phyloP scores from a whole-genome alignment of 2,329 filamentous ascomycete species.

The Phaeosphaeriaceae sp. region DNA sequence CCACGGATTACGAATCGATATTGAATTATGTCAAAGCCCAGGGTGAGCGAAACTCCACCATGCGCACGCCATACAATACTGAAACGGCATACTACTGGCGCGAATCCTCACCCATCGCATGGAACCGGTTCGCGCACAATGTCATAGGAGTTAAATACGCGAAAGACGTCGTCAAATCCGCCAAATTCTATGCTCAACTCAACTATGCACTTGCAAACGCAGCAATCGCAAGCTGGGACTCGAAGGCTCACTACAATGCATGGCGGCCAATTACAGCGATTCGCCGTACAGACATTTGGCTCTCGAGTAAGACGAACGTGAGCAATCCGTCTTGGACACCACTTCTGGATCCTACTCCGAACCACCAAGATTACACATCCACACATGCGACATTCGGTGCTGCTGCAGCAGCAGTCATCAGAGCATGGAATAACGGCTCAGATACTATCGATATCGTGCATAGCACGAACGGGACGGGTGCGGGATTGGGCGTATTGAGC shows the following conservation, averaged over 20 bases:
- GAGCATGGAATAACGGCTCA: slow-evolving; percentile 23
- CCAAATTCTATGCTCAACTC: slow-evolving; percentile 36
- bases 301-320: slow-evolving; percentile 27
- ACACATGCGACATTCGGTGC: slow-evolving; percentile 36
- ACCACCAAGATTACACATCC: slow-evolving; percentile 36
- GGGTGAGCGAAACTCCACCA: slow-evolving; percentile 32
- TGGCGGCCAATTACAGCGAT: slow-evolving; percentile 36
- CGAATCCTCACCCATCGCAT: slow-evolving; percentile 31
- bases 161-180: slow-evolving; percentile 27
- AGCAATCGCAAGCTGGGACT: slow-evolving; percentile 33
- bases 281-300: slow-evolving; percentile 22
- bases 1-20: slow-evolving; percentile 24
- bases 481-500: slow-evolving; percentile 28
- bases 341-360: slow-evolving; percentile 32
- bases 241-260: slow-evolving; percentile 30
- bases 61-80: slow-evolving; percentile 27
- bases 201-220: slow-evolving; percentile 39
- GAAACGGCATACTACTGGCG: slow-evolving; percentile 37
- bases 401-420: slow-evolving; percentile 31
- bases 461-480: slow-evolving; percentile 35
- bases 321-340: slow-evolving; percentile 28
- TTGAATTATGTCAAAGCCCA: slow-evolving; percentile 29
- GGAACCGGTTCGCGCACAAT: slow-evolving; percentile 33
- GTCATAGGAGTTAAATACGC: slow-evolving; percentile 27
- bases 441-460: slow-evolving; percentile 25